Base-by-base conservation (phyloP, 192 early-diverging fungal genomes). In the Coemansia sp. region DNA sequence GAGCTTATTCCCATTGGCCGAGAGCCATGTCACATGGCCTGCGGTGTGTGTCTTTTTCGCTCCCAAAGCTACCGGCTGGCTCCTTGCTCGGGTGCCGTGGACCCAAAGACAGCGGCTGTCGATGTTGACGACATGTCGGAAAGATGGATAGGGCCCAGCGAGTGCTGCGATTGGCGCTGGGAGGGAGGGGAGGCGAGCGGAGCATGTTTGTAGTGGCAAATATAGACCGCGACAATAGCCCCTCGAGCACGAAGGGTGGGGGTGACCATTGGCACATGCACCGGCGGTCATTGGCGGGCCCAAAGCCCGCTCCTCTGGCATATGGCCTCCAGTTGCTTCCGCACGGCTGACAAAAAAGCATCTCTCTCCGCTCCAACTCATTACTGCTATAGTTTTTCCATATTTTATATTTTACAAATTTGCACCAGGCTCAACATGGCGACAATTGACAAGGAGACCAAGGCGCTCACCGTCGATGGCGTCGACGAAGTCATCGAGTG, bases 401-500 rank as follows among this genome's bases (percentile, higher is more conserved):
- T 20, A 52, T 20, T 58, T n/a, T 20, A 21, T 8, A 31, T 10
- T 28, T 14, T 14, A 6, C 14, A 23, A 23, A 42, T 38, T 64
- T 53, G 36, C 6, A n/a, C 26, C 11, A 25, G 6, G 0, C 25
- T 2, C 9, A 52, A 11, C n/a, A 52, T 52, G 48, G 53, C 60
- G 35, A 33, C 63, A 11, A 39, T 31, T 18, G 34, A 47, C 45
- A 20, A 36, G 26, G 26, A 67, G 35, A 31, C 43, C 47, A 53
- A 69, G 50, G 50, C 68, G 5, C 39, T 37, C 2, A 61, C 53
- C 21, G 65, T 64, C 9, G 71, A 67, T 34, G 73, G 70, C 8
- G 45, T 82, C 16, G 65, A 72, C 33, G 74, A 76, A 39, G 59
- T 59, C n/a, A 70, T 64, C 38, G 60, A 69, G 38, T 76, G 74